phyloP scores from a whole-genome alignment of 2,329 filamentous ascomycete genomes.

The Monilinia vaccinii-corymbosi region DNA sequence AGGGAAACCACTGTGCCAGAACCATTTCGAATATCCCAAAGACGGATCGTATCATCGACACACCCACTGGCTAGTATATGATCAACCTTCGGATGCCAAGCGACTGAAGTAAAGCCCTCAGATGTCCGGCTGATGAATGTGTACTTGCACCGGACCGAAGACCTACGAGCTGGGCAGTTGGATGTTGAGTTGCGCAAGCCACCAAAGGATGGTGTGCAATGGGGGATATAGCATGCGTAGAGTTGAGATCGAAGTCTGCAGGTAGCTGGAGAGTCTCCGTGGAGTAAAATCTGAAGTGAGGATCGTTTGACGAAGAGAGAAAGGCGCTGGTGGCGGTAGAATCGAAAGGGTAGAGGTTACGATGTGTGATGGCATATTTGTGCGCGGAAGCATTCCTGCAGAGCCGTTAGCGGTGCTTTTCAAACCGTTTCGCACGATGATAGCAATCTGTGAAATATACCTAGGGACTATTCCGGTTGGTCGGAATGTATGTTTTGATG shows the following conservation, averaged over 20 bases:
- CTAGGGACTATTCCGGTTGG: slow-evolving; percentile 44
- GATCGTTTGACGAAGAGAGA: slow-evolving; percentile 69
- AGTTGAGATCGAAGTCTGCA: slow-evolving; percentile 58
- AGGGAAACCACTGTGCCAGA: slow-evolving; percentile 67
- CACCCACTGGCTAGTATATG: slow-evolving; percentile 76
- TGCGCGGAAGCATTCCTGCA: slow-evolving; percentile 35
- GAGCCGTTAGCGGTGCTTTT: background rate
- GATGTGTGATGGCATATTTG: slow-evolving; percentile 64
- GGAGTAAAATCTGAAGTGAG: slow-evolving; percentile 66
- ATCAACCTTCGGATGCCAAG: slow-evolving; percentile 76
- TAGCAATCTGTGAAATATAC: slow-evolving; percentile 17
- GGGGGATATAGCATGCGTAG: slow-evolving; percentile 67
- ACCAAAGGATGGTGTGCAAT: slow-evolving; percentile 68
- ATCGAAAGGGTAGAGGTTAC: slow-evolving; percentile 74
- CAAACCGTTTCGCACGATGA: background rate
- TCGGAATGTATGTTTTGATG: slow-evolving; percentile 38
- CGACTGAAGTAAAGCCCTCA: slow-evolving; percentile 55
- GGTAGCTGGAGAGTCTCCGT: slow-evolving; percentile 52
- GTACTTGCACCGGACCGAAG: slow-evolving; percentile 71
- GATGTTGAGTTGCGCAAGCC: slow-evolving; percentile 80
- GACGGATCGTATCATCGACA: slow-evolving; percentile 71
- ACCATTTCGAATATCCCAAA: slow-evolving; percentile 82
- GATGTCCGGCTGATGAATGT: slow-evolving; percentile 60
- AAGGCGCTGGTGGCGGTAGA: slow-evolving; percentile 70
- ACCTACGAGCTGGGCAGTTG: slow-evolving; percentile 76